Evolutionary conservation across 106 monocot genomes (phyloP).

Genomic region (Agapanthus africanus): DNA sequence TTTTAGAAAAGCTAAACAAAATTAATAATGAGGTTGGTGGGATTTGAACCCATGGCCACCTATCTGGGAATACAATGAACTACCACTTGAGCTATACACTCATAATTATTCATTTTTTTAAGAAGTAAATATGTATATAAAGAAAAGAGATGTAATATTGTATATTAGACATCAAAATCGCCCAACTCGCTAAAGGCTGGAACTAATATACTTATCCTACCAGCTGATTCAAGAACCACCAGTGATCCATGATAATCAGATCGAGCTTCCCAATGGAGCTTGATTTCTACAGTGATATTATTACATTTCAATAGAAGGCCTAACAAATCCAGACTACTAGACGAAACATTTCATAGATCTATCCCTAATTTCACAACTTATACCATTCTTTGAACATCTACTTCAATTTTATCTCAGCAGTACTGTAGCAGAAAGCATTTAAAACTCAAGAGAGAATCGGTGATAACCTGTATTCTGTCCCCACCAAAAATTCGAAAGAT

Average conservation of each 20-base stretch:
- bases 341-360: not conserved
- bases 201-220: not conserved
- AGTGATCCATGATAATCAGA: not conserved
- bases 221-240: not conserved
- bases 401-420: not conserved
- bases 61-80: too few species aligned
- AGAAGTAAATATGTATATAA: too few species aligned
- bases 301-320: not conserved
- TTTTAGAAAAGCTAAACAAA: too few species aligned
- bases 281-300: not conserved
- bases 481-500: slow-evolving; percentile 93
- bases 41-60: too few species aligned
- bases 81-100: too few species aligned
- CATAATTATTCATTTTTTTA: too few species aligned
- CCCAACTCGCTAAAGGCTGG: not conserved
- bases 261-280: not conserved
- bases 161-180: not conserved
- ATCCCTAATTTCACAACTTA: not conserved
- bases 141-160: too few species aligned
- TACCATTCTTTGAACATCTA: not conserved
- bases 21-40: too few species aligned
- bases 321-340: not conserved
- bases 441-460: not conserved
- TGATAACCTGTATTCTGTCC: slow-evolving; percentile 81
- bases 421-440: not conserved